Conservation (phyloP, 2,329 filamentous ascomycete genomes). For the Fusarium sp. region DNA sequence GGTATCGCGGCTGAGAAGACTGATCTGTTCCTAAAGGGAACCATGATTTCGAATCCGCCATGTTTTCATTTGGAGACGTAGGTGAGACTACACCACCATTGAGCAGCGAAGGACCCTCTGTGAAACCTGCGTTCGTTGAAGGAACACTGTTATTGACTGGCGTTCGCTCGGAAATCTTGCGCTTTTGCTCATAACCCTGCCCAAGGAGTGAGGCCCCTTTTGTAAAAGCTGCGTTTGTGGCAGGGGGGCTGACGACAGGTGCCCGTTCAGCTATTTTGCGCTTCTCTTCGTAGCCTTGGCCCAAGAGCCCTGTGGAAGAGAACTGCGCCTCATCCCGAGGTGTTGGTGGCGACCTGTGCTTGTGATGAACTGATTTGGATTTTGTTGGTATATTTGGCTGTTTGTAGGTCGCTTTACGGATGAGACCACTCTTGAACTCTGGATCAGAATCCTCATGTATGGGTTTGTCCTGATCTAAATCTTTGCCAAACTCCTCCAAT, state of each 20-base stretch:
- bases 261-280: conserved; percentile 53
- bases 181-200: conserved; percentile 60
- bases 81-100: conserved; percentile 54
- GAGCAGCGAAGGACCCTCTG: conserved; percentile 68
- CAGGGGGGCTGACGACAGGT: conserved; percentile 46
- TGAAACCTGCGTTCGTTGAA: conserved; percentile 59
- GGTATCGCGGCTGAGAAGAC: conserved; percentile 47
- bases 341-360: conserved; percentile 19
- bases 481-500: conserved; percentile 63
- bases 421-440: conserved; percentile 24
- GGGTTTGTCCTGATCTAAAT: conserved; percentile 47
- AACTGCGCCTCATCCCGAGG: conserved; percentile 58
- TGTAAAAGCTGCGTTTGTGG: conserved; percentile 60
- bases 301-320: conserved; percentile 64
- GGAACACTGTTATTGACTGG: conserved; percentile 45
- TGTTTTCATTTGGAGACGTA: conserved; percentile 39
- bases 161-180: conserved; percentile 52
- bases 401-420: conserved; percentile 32
- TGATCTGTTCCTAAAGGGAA: conserved; percentile 55
- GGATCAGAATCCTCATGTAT: conserved; percentile 24
- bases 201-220: conserved; percentile 69
- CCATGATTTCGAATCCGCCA: conserved; percentile 52
- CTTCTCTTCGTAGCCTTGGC: conserved; percentile 60
- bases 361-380: conserved; percentile 48
- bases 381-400: conserved; percentile 23